These are phyloP conservation scores for Penicillium lividum DNA, from an alignment of 495 filamentous ascomycete genomes.

Conservation along the genomic window DNA sequence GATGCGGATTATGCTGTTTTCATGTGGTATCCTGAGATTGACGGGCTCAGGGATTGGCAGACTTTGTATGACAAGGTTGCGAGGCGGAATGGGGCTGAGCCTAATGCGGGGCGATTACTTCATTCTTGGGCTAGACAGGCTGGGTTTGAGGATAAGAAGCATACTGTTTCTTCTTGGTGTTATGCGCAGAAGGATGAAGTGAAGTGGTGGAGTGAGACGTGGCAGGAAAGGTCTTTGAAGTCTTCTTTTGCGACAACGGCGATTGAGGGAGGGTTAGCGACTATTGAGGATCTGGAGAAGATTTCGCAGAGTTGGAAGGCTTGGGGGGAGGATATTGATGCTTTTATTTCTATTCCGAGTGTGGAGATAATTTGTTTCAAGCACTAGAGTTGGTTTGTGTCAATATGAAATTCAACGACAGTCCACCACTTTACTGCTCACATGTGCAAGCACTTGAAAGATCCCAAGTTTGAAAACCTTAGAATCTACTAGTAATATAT, in stretches of 20 bases:
- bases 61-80: conserved; percentile 41
- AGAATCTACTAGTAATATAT: no score
- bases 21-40: conserved; percentile 47
- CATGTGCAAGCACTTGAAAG: no score
- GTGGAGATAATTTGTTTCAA: conserved; percentile 50
- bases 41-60: conserved; percentile 42
- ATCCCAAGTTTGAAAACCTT: no score
- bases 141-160: conserved; percentile 43
- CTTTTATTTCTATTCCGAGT: conserved; percentile 47
- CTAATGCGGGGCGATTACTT: conserved; percentile 50
- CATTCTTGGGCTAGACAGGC: conserved; percentile 53
- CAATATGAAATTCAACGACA: not conserved
- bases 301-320: conserved; percentile 43
- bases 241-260: conserved; percentile 42
- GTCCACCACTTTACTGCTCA: no score
- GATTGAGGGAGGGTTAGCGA: conserved; percentile 39
- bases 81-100: conserved; percentile 44
- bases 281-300: conserved; percentile 41
- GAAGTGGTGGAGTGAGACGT: conserved; percentile 46
- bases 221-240: conserved; percentile 43
- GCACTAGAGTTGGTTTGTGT: conserved; percentile 13
- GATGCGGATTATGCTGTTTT: conserved; percentile 45
- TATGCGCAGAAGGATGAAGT: conserved; percentile 47
- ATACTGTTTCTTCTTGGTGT: conserved; percentile 45
- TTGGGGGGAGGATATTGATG: conserved; percentile 48